phyloP scores from a whole-genome alignment of 768 basidiomycete species.

The Vararia minispora region DNA sequence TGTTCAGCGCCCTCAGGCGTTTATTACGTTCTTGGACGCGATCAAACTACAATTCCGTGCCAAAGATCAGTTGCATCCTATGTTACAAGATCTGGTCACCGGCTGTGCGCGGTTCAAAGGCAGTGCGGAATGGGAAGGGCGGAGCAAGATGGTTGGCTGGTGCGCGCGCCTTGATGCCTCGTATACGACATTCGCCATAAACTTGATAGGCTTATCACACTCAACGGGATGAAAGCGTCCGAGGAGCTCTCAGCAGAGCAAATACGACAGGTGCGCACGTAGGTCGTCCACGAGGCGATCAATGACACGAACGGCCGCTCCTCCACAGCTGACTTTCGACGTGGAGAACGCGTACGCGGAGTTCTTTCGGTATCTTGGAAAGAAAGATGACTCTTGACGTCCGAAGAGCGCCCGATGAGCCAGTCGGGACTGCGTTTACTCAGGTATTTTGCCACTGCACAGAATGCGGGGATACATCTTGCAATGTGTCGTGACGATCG shows the following conservation, averaged over 20 bases:
- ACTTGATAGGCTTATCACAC: constrained; percentile 81
- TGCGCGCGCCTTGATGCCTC: constrained; percentile 18
- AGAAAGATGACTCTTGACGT: constrained; percentile 21
- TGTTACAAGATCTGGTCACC: constrained; percentile 90
- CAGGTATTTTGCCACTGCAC: too few relatives aligned
- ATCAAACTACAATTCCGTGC: constrained; percentile 87
- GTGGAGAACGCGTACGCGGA: constrained; percentile 94
- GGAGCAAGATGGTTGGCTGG: constrained; percentile 91
- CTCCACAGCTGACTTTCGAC: constrained; percentile 76
- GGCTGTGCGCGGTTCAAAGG: constrained; percentile 92
- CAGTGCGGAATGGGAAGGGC: constrained; percentile 93
- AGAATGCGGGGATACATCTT: too few relatives aligned
- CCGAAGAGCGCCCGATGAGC: too few relatives aligned
- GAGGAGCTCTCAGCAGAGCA: constrained; percentile 96
- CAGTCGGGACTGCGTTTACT: too few relatives aligned
- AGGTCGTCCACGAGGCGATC: background rate
- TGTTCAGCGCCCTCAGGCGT: constrained; percentile 75
- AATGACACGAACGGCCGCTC: background rate
- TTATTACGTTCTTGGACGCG: constrained; percentile 99
- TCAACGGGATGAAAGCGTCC: constrained; percentile 95
- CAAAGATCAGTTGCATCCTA: constrained; percentile 93
- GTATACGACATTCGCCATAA: background rate
- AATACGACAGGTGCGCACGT: constrained; percentile 64
- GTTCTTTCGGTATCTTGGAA: constrained; percentile 70
- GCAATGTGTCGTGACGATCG: too few relatives aligned